Evolutionary conservation across 2,329 filamentous ascomycete species (phyloP).

Genomic region (Alternaria sp.): DNA sequence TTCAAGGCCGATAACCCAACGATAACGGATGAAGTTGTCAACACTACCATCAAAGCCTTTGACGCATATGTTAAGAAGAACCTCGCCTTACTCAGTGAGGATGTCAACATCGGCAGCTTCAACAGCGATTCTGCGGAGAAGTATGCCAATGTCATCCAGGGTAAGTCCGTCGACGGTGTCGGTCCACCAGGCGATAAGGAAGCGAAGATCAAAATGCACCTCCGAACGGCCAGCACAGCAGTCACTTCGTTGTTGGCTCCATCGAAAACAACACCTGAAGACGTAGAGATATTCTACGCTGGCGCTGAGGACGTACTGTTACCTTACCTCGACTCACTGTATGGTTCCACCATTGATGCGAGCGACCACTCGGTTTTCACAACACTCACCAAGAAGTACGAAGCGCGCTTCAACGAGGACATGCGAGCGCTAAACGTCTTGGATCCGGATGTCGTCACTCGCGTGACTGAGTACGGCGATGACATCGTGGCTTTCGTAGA

Average conservation of each 20-base stretch:
- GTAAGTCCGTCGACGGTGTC: slow-evolving; percentile 61
- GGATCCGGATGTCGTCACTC: slow-evolving; percentile 78
- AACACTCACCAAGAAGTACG: slow-evolving; percentile 82
- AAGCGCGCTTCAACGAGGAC: slow-evolving; percentile 85
- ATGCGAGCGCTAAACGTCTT: slow-evolving; percentile 87
- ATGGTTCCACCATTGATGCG: slow-evolving; percentile 64
- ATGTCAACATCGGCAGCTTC: slow-evolving; percentile 56
- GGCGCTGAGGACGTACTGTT: slow-evolving; percentile 73
- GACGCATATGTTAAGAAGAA: slow-evolving; percentile 72
- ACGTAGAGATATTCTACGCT: slow-evolving; percentile 60
- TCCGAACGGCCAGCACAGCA: slow-evolving; percentile 66
- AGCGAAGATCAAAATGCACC: slow-evolving; percentile 89
- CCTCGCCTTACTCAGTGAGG: slow-evolving; percentile 57
- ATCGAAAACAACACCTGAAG: slow-evolving; percentile 37
- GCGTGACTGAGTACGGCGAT: slow-evolving; percentile 90
- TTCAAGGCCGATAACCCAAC: slow-evolving; percentile 63
- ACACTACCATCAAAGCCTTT: slow-evolving; percentile 60
- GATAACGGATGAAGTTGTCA: slow-evolving; percentile 54
- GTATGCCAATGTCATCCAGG: slow-evolving; percentile 63
- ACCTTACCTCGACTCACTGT: slow-evolving; percentile 76
- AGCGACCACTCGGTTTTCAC: slow-evolving; percentile 81
- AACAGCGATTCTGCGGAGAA: slow-evolving; percentile 55
- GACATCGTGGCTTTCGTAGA: slow-evolving; percentile 88
- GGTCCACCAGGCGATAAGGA: slow-evolving; percentile 73
- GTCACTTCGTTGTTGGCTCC: slow-evolving; percentile 56